Evolutionary conservation across 768 basidiomycete species (phyloP).

Genomic region (Amanita jacksonii): DNA sequence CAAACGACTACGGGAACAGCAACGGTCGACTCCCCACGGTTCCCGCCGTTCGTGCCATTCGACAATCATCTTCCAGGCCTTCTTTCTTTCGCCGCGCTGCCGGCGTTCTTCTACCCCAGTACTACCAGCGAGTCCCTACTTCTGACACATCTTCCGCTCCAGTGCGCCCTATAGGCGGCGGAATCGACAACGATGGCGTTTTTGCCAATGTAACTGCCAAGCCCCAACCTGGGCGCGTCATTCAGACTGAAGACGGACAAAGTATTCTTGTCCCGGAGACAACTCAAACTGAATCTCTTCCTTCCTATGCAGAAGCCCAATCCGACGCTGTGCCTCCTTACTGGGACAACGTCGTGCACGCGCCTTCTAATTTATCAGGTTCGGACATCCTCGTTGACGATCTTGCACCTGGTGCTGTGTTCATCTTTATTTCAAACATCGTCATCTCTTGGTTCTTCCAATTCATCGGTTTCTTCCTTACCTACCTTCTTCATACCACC

Average conservation of each 20-base stretch:
- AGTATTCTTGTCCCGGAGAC: constrained; percentile 70
- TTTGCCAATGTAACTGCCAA: constrained; percentile 94
- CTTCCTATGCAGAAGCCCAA: constrained; percentile 86
- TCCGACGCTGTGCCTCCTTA: constrained; percentile 89
- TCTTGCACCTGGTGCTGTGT: constrained; percentile 72
- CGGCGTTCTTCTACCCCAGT: constrained; percentile 54
- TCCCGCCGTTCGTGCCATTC: constrained; percentile 20
- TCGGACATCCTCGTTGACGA: constrained; percentile 80
- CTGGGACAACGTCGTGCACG: constrained; percentile 93
- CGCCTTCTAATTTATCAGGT: constrained; percentile 43
- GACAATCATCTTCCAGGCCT: constrained; percentile 24
- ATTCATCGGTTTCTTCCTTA: constrained; percentile 88
- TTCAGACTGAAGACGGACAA: constrained; percentile 45
- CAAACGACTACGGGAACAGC: constrained; percentile 64
- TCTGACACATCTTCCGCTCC: constrained; percentile 21
- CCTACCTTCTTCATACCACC: constrained; percentile 84
- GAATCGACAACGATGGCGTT: constrained; percentile 84
- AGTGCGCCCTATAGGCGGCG: constrained; percentile 45
- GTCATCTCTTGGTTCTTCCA: constrained; percentile 95
- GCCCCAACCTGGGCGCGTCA: constrained; percentile 41
- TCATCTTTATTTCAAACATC: constrained; percentile 67
- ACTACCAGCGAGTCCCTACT: constrained; percentile 47
- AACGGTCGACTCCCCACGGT: constrained; percentile 54
- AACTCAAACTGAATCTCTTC: constrained; percentile 72
- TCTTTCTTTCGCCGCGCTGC: constrained; percentile 53